Conservation (phyloP, 1,284 basidiomycete species). For the Chiua sp. region DNA sequence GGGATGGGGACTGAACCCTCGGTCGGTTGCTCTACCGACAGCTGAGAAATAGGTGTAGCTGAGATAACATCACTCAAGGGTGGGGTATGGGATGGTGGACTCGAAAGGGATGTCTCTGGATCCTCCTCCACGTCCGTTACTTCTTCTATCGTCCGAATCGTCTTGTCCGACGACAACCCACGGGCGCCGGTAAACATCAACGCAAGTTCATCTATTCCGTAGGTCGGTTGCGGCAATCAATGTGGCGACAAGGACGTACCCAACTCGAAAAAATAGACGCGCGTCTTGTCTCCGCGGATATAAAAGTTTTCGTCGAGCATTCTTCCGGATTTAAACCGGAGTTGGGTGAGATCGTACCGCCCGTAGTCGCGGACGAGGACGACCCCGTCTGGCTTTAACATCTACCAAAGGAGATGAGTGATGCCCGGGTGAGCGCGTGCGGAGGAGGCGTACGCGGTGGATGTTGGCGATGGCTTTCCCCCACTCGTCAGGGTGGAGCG, state of each 20-base stretch:
- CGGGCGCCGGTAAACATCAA: slow-evolving; percentile 74
- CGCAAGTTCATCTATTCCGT: slow-evolving; percentile 76
- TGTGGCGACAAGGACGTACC: slow-evolving; percentile 49
- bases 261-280: slow-evolving; percentile 94
- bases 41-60: neutral
- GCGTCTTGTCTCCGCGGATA: slow-evolving; percentile 94
- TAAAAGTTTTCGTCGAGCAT: slow-evolving; percentile 95
- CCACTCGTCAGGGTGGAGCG: slow-evolving; percentile 96
- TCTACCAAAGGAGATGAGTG: slow-evolving; percentile 47
- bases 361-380: slow-evolving; percentile 95
- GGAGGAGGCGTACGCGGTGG: slow-evolving; percentile 58
- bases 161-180: slow-evolving; percentile 44
- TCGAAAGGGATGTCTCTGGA: slow-evolving; percentile 13
- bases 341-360: slow-evolving; percentile 91
- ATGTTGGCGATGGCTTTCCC: slow-evolving; percentile 84
- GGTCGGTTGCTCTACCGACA: neutral
- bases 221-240: neutral
- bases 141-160: slow-evolving; percentile 40
- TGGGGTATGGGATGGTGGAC: slow-evolving; percentile 15
- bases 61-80: slow-evolving; percentile 3
- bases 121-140: slow-evolving; percentile 46
- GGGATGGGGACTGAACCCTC: neutral
- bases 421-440: neutral
- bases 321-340: slow-evolving; percentile 90
- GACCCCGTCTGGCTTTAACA: slow-evolving; percentile 89